Base-by-base conservation (phyloP, 192 early-diverging fungal genomes). In the Backusella australiensis region DNA sequence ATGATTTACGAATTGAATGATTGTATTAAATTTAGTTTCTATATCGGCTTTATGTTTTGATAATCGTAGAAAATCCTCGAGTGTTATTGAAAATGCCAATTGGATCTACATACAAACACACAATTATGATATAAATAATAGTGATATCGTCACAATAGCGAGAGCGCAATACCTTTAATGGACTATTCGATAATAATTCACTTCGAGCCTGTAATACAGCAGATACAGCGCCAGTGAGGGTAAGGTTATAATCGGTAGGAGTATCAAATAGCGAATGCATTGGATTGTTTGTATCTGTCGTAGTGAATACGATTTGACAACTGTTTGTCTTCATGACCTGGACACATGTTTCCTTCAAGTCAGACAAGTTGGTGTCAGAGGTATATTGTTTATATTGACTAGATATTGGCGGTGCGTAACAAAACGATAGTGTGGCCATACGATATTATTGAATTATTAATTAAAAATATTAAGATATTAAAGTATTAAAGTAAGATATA, bases 171-270 rank as follows among this genome's bases (percentile, higher is more conserved):
- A 86, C 85, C 80, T 84, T 79, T 12, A 88, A 56, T 17, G 85
- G 85, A 69, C 82, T 85, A 69, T 81, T 78, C 65, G 81, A 83
- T 46, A 86, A 74, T 52, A 88, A 72, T 19, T 82, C 80, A 34
- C 78, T 78, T 73, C 87, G 76, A 23, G 83, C 82, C 8, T 73
- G 66, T 63, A 81, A 76, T 34, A 86, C 78, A 69, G 80, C 76
- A 66, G 80, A 74, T 36, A 78, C 77, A 70, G 80, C 69, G 75
- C 87, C 85, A 78, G 73, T 72, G 11, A 86, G 77, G 46, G 87
- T 82, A 72, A 88, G 75, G 71, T 83, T 88, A 73, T 86, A 88
- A 49, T 81, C 85, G 8, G 78, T 83, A 63, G 82, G 79, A 35
- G 80, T 80, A n/a, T 79, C 82, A 49, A 80, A 78, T 34, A 34